These are phyloP conservation scores for Xerocomus nothofagi DNA, from an alignment of 1,284 basidiomycete species.

Conservation along the genomic window DNA sequence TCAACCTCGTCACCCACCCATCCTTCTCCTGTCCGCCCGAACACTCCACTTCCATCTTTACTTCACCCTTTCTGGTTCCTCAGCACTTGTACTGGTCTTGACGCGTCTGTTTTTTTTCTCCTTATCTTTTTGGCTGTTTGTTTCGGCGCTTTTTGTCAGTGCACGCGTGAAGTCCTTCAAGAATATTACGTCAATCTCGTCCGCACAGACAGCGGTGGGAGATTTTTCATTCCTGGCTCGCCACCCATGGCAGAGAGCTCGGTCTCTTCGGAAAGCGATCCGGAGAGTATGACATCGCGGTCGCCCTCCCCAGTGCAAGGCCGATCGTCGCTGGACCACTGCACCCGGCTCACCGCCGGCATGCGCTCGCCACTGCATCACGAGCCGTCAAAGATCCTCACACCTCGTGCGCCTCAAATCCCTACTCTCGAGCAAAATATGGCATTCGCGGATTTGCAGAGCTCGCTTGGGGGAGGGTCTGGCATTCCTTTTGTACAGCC, in stretches of 20 bases:
- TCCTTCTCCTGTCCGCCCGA: constrained; percentile 8
- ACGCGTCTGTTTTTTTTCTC: constrained; percentile 25
- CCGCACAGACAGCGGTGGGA: constrained; percentile 65
- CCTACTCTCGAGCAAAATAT: constrained; percentile 79
- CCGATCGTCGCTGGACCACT: constrained; percentile 13
- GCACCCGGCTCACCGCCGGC: constrained; percentile 18
- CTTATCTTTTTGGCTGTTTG: constrained; percentile 3
- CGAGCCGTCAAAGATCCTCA: constrained; percentile 45
- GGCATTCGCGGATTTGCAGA: constrained; percentile 71
- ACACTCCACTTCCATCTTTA: background rate
- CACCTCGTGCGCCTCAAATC: constrained; percentile 48
- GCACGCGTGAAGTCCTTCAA: constrained; percentile 76
- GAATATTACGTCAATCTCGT: constrained; percentile 85
- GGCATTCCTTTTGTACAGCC: constrained; percentile 10
- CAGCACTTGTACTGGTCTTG: constrained; percentile 24
- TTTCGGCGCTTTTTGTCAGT: constrained; percentile 43
- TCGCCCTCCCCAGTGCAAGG: constrained; percentile 48
- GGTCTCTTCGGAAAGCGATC: constrained; percentile 48
- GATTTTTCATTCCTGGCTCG: constrained; percentile 52
- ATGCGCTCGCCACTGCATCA: constrained; percentile 30
- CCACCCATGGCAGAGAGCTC: constrained; percentile 10
- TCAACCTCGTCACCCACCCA: constrained; percentile 8
- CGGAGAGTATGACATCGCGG: constrained; percentile 57
- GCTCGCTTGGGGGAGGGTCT: constrained; percentile 34
- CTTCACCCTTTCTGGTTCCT: constrained; percentile 11